phyloP scores from a whole-genome alignment of 306 rosid genomes.

The Cucumis cinereus region DNA sequence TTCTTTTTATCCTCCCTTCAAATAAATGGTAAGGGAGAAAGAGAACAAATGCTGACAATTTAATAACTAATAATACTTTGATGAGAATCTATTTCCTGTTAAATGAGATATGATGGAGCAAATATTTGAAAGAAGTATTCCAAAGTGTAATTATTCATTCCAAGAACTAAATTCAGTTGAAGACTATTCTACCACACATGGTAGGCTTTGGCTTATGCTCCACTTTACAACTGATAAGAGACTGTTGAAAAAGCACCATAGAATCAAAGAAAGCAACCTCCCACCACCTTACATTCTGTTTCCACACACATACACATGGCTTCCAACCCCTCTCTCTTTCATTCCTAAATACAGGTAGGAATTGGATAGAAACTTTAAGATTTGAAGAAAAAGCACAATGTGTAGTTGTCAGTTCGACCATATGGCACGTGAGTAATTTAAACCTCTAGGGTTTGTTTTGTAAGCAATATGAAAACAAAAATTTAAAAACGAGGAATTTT shows the following conservation, averaged over 20 bases:
- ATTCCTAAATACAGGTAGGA: background rate
- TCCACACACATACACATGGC: conserved; percentile 1
- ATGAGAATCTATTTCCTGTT: background rate
- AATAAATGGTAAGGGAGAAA: background rate
- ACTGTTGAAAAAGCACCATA: background rate
- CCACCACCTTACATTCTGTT: background rate
- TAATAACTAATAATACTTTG: background rate
- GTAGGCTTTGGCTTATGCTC: background rate
- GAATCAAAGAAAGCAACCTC: background rate
- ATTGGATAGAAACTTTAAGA: background rate
- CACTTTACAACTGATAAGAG: background rate
- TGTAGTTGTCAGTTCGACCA: background rate
- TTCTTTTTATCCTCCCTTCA: background rate
- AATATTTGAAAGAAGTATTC: background rate
- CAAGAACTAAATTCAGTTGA: background rate
- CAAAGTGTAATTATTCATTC: background rate
- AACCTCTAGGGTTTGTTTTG: no score
- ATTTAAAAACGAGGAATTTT: background rate
- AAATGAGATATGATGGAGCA: background rate
- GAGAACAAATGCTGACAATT: background rate
- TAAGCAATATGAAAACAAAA: no score
- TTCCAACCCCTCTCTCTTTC: background rate
- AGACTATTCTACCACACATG: background rate
- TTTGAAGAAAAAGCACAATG: background rate
- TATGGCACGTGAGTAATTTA: background rate